Evolutionary conservation across 164 flowering plant genomes (phyloP).

Genomic region (Nymphaea colorata): DNA sequence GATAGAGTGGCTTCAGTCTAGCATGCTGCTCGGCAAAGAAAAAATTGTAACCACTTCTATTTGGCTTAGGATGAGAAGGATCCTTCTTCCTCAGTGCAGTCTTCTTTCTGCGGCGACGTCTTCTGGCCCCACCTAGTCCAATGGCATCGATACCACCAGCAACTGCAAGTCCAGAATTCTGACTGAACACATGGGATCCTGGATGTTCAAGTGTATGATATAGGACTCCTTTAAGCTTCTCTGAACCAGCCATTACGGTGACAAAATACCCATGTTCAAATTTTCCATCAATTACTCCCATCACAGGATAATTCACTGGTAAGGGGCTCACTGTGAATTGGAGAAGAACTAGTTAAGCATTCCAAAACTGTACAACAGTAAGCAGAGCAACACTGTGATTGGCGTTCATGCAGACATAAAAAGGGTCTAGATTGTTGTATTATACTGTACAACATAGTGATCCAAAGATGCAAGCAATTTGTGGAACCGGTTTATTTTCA

Average conservation of each 20-base stretch:
- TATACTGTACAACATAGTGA: too few relatives aligned
- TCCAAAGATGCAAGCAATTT: too few relatives aligned
- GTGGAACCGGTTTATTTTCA: too few relatives aligned
- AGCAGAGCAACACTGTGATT: neutral
- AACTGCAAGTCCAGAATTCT: conserved; percentile 4
- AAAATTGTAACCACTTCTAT: conserved; percentile 92
- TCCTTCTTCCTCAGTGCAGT: conserved; percentile 77
- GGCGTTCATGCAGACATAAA: neutral
- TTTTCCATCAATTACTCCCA: conserved; percentile 75
- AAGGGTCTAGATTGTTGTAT: neutral
- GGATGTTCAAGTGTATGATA: conserved; percentile 39
- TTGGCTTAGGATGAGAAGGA: conserved; percentile 90
- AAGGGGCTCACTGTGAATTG: neutral
- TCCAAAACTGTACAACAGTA: neutral
- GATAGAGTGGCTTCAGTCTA: conserved; percentile 67
- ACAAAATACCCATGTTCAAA: conserved; percentile 74
- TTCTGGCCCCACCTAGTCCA: conserved; percentile 16
- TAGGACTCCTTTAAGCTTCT: conserved; percentile 73
- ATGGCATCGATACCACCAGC: conserved; percentile 4
- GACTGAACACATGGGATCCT: conserved; percentile 8
- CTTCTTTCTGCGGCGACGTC: conserved; percentile 80
- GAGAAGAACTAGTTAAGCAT: neutral
- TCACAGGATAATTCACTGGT: conserved; percentile 27
- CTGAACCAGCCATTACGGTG: conserved; percentile 47
- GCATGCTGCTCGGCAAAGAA: conserved; percentile 97